phyloP scores from a whole-genome alignment of 306 rosid species.

The Urtica urens region DNA sequence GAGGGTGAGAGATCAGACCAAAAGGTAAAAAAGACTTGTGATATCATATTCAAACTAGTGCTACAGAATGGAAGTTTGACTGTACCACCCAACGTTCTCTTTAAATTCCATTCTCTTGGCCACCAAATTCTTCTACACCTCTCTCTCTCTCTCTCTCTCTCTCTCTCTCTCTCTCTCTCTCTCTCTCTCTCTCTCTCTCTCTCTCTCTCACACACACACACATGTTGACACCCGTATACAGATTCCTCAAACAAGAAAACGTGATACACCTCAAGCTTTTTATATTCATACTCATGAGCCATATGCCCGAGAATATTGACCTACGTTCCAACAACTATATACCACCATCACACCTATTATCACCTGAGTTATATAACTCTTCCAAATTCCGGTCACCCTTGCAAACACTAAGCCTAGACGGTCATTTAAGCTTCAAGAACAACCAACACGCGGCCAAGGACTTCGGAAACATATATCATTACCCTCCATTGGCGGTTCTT shows the following conservation, averaged over 20 bases:
- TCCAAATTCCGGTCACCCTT: slow-evolving; percentile 27
- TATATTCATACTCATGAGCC: slow-evolving; percentile 38
- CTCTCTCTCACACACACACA: slow-evolving; percentile 12
- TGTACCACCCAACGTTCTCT: slow-evolving; percentile 36
- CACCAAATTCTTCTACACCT: slow-evolving; percentile 24
- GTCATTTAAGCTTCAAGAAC: slow-evolving; percentile 44
- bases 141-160: slow-evolving; percentile 15
- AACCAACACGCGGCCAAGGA: slow-evolving; percentile 56
- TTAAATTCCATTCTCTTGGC: slow-evolving; percentile 36
- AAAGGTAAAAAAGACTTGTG: neutral
- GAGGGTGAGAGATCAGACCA: neutral
- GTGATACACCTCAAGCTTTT: slow-evolving; percentile 25
- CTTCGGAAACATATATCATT: slow-evolving; percentile 66
- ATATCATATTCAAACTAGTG: neutral
- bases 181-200: slow-evolving; percentile 8
- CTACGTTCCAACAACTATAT: slow-evolving; percentile 29
- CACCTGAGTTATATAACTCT: too few relatives aligned
- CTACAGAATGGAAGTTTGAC: slow-evolving; percentile 17
- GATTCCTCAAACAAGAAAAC: slow-evolving; percentile 29
- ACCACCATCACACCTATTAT: slow-evolving; percentile 25
- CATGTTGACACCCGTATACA: slow-evolving; percentile 39
- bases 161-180: slow-evolving; percentile 13
- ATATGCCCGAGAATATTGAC: slow-evolving; percentile 37
- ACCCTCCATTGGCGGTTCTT: slow-evolving; percentile 64
- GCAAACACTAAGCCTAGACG: slow-evolving; percentile 50